Percentiles rank a stretch among this genome's conserved stretches.
Conservation (phyloP, 495 filamentous ascomycete species). For the Tetracladium marchalianum region DNA sequence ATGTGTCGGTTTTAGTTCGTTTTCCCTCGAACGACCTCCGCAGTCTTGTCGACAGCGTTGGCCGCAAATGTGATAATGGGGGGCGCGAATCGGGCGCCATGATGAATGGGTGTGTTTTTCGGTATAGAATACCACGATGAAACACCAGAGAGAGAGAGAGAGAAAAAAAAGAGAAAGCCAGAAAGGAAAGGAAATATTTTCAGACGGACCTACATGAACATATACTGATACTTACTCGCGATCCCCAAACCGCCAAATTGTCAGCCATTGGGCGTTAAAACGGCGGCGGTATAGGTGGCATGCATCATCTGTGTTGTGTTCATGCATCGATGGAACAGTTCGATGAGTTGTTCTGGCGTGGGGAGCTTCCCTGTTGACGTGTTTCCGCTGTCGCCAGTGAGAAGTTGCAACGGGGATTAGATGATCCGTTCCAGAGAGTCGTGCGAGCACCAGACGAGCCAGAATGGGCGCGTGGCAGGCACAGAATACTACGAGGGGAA, state of each 20-base stretch:
- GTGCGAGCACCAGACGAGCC: too few species aligned
- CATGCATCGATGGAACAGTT: constrained; percentile 10
- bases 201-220: background rate
- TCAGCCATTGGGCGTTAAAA: background rate
- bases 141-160: too few species aligned
- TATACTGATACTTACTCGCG: constrained; percentile 5
- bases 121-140: background rate
- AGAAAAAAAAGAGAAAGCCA: background rate
- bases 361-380: constrained; percentile 2
- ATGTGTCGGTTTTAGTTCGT: constrained; percentile 3
- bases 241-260: background rate
- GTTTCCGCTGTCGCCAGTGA: constrained; percentile 4
- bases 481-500: too few species aligned
- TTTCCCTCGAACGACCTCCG: constrained; percentile 8
- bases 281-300: constrained; percentile 4
- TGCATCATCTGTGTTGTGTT: constrained; percentile 4
- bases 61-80: constrained; percentile 1
- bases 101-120: background rate
- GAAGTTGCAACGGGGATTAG: background rate
- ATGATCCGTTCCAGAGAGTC: too few species aligned
- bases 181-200: background rate
- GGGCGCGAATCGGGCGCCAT: constrained; percentile 7
- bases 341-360: constrained; percentile 3
- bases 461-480: too few species aligned
- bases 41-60: constrained; percentile 1